These are phyloP conservation scores for Heterobasidion parviporum DNA, from an alignment of 1,284 basidiomycete species.

Conservation along the genomic window DNA sequence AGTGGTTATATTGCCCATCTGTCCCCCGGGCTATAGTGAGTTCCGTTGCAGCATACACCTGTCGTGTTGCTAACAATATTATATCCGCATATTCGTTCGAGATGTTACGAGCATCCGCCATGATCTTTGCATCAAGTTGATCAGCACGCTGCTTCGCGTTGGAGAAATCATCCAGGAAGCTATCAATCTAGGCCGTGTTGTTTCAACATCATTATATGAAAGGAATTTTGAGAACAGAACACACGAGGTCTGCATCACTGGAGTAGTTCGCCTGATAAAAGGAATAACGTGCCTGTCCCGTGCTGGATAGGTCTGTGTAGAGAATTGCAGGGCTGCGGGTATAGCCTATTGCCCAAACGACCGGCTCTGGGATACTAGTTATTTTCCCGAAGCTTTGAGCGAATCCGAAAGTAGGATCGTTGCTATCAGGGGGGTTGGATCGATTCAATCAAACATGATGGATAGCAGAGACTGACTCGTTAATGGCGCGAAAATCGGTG, in stretches of 20 bases:
- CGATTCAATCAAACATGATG: neutral
- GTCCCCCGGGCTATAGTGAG: slow-evolving; percentile 22
- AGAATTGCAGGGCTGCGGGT: slow-evolving; percentile 23
- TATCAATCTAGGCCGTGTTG: slow-evolving; percentile 14
- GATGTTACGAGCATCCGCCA: slow-evolving; percentile 13
- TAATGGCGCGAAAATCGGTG: slow-evolving; percentile 22
- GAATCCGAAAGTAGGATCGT: slow-evolving; percentile 23
- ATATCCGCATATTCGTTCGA: slow-evolving; percentile 32
- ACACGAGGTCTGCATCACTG: slow-evolving; percentile 11
- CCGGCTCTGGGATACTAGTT: slow-evolving; percentile 14
- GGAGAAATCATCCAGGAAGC: slow-evolving; percentile 17
- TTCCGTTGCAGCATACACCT: slow-evolving; percentile 32
- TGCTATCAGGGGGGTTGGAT: neutral
- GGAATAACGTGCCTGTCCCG: slow-evolving; percentile 13
- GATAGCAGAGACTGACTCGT: slow-evolving; percentile 11
- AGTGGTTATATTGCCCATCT: slow-evolving; percentile 25
- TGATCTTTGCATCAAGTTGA: slow-evolving; percentile 17
- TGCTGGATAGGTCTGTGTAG: slow-evolving; percentile 13
- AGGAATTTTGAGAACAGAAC: slow-evolving; percentile 1
- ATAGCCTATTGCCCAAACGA: slow-evolving; percentile 25
- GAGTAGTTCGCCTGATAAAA: slow-evolving; percentile 16
- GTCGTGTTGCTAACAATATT: slow-evolving; percentile 30
- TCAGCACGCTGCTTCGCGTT: slow-evolving; percentile 14
- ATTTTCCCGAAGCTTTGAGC: slow-evolving; percentile 23
- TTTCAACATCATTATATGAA: too few species aligned